Evolutionary conservation across 2,329 filamentous ascomycete genomes (phyloP).

Genomic region (Cordyceps pruinosa): DNA sequence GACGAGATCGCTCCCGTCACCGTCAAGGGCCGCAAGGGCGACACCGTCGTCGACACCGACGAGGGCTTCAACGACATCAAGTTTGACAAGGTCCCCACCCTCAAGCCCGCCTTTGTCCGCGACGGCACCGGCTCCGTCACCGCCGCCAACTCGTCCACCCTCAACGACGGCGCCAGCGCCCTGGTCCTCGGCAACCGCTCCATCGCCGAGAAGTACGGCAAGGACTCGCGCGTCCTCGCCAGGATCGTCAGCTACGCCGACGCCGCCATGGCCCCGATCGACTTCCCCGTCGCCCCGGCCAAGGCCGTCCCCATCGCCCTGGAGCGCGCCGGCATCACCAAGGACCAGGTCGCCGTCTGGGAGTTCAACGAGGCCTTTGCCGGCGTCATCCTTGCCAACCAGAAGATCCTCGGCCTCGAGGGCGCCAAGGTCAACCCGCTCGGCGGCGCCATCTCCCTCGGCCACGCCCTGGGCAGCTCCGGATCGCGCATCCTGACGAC

Average conservation of each 20-base stretch:
- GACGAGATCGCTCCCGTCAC: slow-evolving; percentile 89
- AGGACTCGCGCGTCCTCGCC: slow-evolving; percentile 74
- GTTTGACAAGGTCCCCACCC: slow-evolving; percentile 72
- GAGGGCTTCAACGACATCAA: slow-evolving; percentile 87
- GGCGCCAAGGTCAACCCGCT: slow-evolving; percentile 77
- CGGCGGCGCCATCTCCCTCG: slow-evolving; percentile 85
- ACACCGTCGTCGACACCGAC: slow-evolving; percentile 70
- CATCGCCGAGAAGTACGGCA: slow-evolving; percentile 72
- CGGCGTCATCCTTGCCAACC: slow-evolving; percentile 88
- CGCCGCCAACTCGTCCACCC: slow-evolving; percentile 85
- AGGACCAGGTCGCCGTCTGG: slow-evolving; percentile 89
- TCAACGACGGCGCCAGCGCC: slow-evolving; percentile 92
- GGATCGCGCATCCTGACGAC: slow-evolving; percentile 87
- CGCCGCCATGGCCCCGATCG: slow-evolving; percentile 81
- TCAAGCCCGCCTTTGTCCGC: slow-evolving; percentile 87
- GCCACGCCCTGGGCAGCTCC: slow-evolving; percentile 88
- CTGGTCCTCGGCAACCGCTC: slow-evolving; percentile 77
- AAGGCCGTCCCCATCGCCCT: slow-evolving; percentile 89
- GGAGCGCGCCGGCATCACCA: slow-evolving; percentile 79
- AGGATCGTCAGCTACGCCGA: slow-evolving; percentile 81
- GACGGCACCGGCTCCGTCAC: slow-evolving; percentile 87
- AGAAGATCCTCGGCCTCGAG: slow-evolving; percentile 80
- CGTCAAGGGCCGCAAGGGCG: slow-evolving; percentile 76
- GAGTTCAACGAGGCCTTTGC: slow-evolving; percentile 99
- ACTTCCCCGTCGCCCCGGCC: slow-evolving; percentile 89